Evolutionary conservation across 768 basidiomycete genomes (phyloP).

Genomic region (Cyclocybe cylindracea): DNA sequence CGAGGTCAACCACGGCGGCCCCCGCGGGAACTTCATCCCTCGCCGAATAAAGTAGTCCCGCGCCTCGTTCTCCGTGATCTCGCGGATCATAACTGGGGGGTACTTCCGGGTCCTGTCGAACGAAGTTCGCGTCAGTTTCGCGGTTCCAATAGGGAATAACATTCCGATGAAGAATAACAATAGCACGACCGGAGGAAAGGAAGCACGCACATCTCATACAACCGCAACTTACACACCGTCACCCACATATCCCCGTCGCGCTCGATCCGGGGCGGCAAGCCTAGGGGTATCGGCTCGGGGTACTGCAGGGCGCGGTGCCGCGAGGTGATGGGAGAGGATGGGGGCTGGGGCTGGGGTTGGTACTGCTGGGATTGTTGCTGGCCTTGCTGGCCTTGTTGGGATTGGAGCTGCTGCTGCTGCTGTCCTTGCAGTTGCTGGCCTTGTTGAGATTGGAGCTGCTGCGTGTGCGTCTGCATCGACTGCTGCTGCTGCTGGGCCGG

Average conservation of each 20-base stretch:
- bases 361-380: constrained; percentile 16
- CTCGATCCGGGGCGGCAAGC: constrained; percentile 16
- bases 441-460: no score
- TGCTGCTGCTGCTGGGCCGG: constrained; percentile 2
- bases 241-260: constrained; percentile 22
- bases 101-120: constrained; percentile 19
- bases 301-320: constrained; percentile 14
- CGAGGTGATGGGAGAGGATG: constrained; percentile 2
- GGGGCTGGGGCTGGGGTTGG: constrained; percentile 9
- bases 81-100: constrained; percentile 23
- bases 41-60: constrained; percentile 22
- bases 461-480: neutral
- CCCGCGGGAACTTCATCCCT: constrained; percentile 14
- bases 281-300: constrained; percentile 13
- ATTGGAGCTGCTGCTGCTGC: neutral
- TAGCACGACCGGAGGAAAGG: no score
- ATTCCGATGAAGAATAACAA: no score
- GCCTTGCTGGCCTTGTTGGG: constrained; percentile 1
- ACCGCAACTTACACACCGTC: constrained; percentile 24
- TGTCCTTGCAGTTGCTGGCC: neutral
- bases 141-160: no score
- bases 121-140: no score
- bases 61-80: constrained; percentile 24
- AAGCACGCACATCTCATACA: constrained; percentile 26
- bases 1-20: constrained; percentile 1